These are phyloP conservation scores for Pyrrhoderma noxium DNA, from an alignment of 1,284 basidiomycete species.

Conservation along the genomic window DNA sequence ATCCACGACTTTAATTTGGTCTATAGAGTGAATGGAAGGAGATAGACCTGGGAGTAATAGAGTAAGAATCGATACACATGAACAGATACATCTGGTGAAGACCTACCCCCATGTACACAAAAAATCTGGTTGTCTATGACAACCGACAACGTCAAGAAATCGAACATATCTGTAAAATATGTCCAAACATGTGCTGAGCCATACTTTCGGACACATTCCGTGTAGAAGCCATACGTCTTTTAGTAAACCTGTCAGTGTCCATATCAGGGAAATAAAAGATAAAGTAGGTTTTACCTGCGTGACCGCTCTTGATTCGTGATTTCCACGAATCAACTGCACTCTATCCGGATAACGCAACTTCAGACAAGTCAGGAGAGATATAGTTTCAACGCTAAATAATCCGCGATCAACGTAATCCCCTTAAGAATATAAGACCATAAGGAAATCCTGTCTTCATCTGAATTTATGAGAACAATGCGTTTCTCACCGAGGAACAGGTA, in stretches of 20 bases:
- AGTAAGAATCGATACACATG: conserved; percentile 11
- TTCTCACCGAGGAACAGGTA: conserved; percentile 90
- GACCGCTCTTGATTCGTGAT: conserved; percentile 97
- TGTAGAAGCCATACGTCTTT: conserved; percentile 98
- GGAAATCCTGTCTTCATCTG: conserved; percentile 1
- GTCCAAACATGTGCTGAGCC: conserved; percentile 96
- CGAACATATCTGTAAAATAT: conserved; percentile 99
- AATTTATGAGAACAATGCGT: conserved; percentile 8
- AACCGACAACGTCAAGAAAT: conserved; percentile 94
- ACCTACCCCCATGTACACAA: conserved; percentile 90
- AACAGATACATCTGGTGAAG: conserved; percentile 10
- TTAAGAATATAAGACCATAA: conserved; percentile 27
- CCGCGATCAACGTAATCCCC: conserved; percentile 98
- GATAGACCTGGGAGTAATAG: conserved; percentile 64
- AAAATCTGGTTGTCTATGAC: conserved; percentile 99
- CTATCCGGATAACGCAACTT: conserved; percentile 97
- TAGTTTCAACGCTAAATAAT: conserved; percentile 96
- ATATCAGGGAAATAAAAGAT: conserved; percentile 20
- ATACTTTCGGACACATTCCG: conserved; percentile 97
- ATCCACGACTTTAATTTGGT: conserved; percentile 99
- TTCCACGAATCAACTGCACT: conserved; percentile 95
- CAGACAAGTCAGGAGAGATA: conserved; percentile 93
- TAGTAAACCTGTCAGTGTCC: background rate
- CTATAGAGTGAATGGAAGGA: conserved; percentile 97
- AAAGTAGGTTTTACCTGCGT: conserved; percentile 67